Evolutionary conservation across 2,329 filamentous ascomycete species (phyloP).

Genomic region (Fusarium sp.): DNA sequence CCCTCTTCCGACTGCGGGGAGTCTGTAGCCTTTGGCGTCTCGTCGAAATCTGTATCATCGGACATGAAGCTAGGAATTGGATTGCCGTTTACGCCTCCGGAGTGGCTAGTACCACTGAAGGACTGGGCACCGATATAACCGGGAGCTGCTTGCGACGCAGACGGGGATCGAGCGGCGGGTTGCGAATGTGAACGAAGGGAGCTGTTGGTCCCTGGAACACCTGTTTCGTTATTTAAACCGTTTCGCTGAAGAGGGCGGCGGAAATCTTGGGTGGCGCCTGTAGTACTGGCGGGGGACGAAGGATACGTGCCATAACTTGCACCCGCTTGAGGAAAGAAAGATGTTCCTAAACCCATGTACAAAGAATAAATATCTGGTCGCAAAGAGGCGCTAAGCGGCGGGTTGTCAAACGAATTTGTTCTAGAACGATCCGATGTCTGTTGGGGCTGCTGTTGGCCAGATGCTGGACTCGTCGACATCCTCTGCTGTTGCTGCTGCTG

Average conservation of each 20-base stretch:
- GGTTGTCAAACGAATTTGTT: slow-evolving; percentile 73
- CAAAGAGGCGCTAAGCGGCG: slow-evolving; percentile 69
- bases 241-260: slow-evolving; percentile 70
- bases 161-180: slow-evolving; percentile 66
- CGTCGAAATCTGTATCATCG: slow-evolving; percentile 66
- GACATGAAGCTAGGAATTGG: slow-evolving; percentile 68
- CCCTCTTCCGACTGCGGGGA: slow-evolving; percentile 65
- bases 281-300: slow-evolving; percentile 65
- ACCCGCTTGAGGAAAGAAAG: slow-evolving; percentile 62
- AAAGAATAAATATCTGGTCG: slow-evolving; percentile 70
- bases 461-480: slow-evolving; percentile 31
- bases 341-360: slow-evolving; percentile 58
- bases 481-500: slow-evolving; percentile 53
- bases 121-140: slow-evolving; percentile 52
- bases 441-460: slow-evolving; percentile 51
- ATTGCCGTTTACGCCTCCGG: slow-evolving; percentile 63
- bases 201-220: slow-evolving; percentile 63
- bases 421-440: slow-evolving; percentile 64
- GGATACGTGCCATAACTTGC: slow-evolving; percentile 66
- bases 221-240: slow-evolving; percentile 62
- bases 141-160: slow-evolving; percentile 47
- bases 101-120: slow-evolving; percentile 53
- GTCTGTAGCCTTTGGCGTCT: slow-evolving; percentile 58
- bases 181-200: slow-evolving; percentile 76
- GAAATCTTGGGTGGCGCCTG: slow-evolving; percentile 63